Percentiles rank a stretch among this genome's conserved stretches.
These are phyloP conservation scores for Wallemia ichthyophaga DNA, from an alignment of 1,284 basidiomycete species.

Conservation along the genomic window DNA sequence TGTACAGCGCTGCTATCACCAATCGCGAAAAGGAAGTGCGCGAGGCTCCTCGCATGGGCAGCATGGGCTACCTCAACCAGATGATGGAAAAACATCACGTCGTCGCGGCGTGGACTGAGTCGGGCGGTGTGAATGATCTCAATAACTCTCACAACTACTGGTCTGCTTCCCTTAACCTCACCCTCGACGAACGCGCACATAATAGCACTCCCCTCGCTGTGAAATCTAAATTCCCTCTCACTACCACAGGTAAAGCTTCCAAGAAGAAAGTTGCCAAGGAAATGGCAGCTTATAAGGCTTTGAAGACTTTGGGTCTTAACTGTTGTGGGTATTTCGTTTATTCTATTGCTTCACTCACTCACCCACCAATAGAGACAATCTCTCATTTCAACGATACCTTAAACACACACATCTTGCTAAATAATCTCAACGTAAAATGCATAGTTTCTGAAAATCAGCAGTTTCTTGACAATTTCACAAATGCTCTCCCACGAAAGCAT, in stretches of 20 bases:
- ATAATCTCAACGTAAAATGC: no score
- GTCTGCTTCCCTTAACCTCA: not conserved
- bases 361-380: no score
- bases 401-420: no score
- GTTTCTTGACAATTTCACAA: no score
- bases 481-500: conserved; percentile 2
- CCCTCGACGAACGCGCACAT: not conserved
- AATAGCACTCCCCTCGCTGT: not conserved
- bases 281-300: not conserved
- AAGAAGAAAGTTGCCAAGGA: not conserved
- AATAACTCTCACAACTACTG: not conserved
- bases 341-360: not conserved
- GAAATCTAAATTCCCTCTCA: not conserved
- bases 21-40: not conserved
- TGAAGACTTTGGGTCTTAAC: not conserved
- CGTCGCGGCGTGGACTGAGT: not conserved
- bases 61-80: not conserved
- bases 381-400: no score
- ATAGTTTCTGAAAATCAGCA: no score
- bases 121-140: not conserved
- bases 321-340: not conserved
- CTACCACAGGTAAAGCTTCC: not conserved
- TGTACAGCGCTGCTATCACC: not conserved
- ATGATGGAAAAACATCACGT: not conserved
- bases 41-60: not conserved